phyloP scores from a whole-genome alignment of 257 asterid species.

The Knoxia roxburghii region DNA sequence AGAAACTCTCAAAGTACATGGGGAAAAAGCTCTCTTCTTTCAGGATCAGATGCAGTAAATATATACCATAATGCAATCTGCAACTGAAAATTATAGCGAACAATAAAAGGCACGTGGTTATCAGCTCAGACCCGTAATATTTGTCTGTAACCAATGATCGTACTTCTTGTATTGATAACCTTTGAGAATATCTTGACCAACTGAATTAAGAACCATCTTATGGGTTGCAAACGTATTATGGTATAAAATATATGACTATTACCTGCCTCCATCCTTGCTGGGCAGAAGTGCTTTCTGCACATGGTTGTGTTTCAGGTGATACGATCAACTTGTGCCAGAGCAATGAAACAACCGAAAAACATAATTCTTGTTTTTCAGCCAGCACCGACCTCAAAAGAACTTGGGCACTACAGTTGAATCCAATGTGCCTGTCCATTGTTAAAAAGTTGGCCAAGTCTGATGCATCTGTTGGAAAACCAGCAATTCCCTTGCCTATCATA shows the following conservation, averaged over 20 bases:
- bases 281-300: conserved; percentile 94
- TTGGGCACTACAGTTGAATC: conserved; percentile 75
- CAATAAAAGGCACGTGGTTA: not conserved
- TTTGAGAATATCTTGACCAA: not conserved
- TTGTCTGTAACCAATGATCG: too few species aligned
- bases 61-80: not conserved
- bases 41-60: not conserved
- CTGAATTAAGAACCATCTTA: not conserved
- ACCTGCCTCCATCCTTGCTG: conserved; percentile 99
- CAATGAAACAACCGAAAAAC: conserved; percentile 92
- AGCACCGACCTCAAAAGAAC: conserved; percentile 78
- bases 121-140: not conserved
- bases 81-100: not conserved
- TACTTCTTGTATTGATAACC: not conserved
- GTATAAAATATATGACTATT: conserved; percentile 11
- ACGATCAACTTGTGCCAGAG: conserved; percentile 97
- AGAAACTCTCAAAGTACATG: not conserved
- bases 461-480: conserved; percentile 70
- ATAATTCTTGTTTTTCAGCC: conserved; percentile 77
- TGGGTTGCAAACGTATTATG: not conserved
- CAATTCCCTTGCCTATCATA: conserved; percentile 48
- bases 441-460: conserved; percentile 92
- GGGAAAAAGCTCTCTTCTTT: not conserved
- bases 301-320: conserved; percentile 91
- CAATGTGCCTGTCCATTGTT: conserved; percentile 86